Evolutionary conservation across 306 rosid genomes (phyloP), one percentile per base, ranked within the genome.

Genomic region (Vachellia collinsii): DNA sequence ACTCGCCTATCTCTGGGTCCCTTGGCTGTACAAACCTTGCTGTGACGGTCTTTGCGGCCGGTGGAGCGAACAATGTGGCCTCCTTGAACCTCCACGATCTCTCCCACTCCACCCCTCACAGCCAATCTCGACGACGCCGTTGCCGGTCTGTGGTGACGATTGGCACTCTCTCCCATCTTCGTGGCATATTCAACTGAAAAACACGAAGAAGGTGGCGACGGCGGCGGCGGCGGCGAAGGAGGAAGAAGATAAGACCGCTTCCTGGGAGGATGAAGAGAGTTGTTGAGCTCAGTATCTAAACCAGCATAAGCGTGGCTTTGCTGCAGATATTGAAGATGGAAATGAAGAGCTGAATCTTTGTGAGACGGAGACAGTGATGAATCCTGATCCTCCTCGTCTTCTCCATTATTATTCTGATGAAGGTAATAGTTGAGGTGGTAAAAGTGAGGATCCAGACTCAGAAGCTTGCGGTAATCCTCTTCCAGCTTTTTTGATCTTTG

Each of bases 1-100:
- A 94, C 98, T 0, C 98, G 91, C 7, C 98, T 90, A 87, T 94
- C 98, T 51, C 98, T 77, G 4, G 97, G 94, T 3, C 98, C 98
- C 17, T 90, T 94, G 0, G 98, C 97, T 2, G 98, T 94, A 84
- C 94, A 94, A 11, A 94, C 97, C 79, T 94, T 94, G 84, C 98
- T 94, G 88, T 94, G 98, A 3, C 98, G 91, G 83, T 94, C 98
- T 23, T 94, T 94, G n/a, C 93, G 75, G 6, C 98, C 97, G 0
- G 91, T 90, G 13, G 98, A 88, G 39, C 92, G 82, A 19, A 94
- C 90, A 90, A 94, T 90, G 94, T 86, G 97, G 54, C 98, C 94
- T 0, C 98, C 98, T 79, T 91, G 92, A 3, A 92, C 93, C 83
- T 92, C 91, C 64, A 94, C 94, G 76, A 94, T 90, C 82, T 94